phyloP scores from a whole-genome alignment of 129 eudicot species.

The Tagetes patula region DNA sequence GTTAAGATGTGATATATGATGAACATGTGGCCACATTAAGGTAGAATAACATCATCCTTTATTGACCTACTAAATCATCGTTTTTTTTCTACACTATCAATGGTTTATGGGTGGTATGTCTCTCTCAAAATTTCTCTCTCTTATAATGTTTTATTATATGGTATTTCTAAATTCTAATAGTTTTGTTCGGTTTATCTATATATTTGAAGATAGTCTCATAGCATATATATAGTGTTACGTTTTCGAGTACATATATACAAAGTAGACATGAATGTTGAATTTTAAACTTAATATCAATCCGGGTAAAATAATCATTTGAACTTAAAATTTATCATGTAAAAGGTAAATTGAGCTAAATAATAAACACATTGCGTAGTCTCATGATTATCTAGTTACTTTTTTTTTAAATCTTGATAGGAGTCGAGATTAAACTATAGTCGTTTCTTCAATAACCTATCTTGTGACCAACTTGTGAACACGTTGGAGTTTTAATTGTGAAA shows the following conservation, averaged over 20 bases:
- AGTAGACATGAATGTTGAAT: neutral
- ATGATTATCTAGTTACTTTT: too few species aligned
- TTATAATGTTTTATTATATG: too few species aligned
- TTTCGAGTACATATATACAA: neutral
- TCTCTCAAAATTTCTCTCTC: too few species aligned
- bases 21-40: conserved; percentile 3
- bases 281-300: too few species aligned
- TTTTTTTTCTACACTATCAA: neutral
- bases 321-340: neutral
- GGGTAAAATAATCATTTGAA: too few species aligned
- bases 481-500: neutral
- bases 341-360: too few species aligned
- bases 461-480: neutral
- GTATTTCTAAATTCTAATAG: too few species aligned
- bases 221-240: too few species aligned
- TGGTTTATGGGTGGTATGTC: neutral
- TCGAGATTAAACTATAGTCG: too few species aligned
- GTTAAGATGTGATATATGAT: neutral
- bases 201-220: neutral
- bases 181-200: neutral
- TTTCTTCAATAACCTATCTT: neutral
- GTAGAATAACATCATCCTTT: neutral
- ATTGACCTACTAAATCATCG: neutral
- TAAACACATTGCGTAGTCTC: too few species aligned
- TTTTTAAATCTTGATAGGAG: too few species aligned